Evolutionary conservation across 1,284 basidiomycete genomes (phyloP), one percentile per base, ranked within the genome.

Genomic region (Boletus mariae): DNA sequence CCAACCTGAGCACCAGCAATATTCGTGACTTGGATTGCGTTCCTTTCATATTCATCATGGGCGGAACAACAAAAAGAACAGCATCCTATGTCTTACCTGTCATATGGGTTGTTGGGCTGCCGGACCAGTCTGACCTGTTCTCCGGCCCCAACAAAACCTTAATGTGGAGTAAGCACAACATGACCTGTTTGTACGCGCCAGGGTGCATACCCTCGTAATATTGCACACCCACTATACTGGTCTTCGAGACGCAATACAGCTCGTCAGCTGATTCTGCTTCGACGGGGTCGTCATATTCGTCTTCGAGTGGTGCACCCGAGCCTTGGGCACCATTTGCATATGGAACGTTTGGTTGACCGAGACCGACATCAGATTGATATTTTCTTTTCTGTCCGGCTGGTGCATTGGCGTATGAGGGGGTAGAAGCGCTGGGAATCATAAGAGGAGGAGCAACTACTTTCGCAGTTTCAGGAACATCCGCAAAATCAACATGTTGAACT

Each of bases 1-100:
- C 92, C 91, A 5, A 94, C 89, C 76, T 92, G 90, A 13, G 71
- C 71, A 1, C 78, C 73, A 1, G 77, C 73, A 31, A 92, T 91
- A 61, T 94, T 94, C 63, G 82, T 76, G 10, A 93, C 90, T 72
- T 88, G 80, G 28, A 92, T 87, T 1, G 86, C 85, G 67, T 90
- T 90, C 25, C 85, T 87, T 53, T 46, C 17, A 11, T 31, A 2
- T 35, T 43, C 5, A 28, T 47, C 17, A 5, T 52, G 3, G 49
- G 35, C 38, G 41, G 43, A 26, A 47, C 11, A 3, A n/a, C 12
- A 3, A n/a, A 5, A 35, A 40, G 13, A 26, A 45, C 7, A 29
- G 1, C 11, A 49, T 35, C 35, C 46, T 49, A 26, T 63, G 60
- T 59, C 61, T 49, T 71, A 87, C 80, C 73, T 69, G 59, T 93